Evolutionary conservation across 2,329 filamentous ascomycete genomes (phyloP).

Genomic region (Bipolaris bicolor): DNA sequence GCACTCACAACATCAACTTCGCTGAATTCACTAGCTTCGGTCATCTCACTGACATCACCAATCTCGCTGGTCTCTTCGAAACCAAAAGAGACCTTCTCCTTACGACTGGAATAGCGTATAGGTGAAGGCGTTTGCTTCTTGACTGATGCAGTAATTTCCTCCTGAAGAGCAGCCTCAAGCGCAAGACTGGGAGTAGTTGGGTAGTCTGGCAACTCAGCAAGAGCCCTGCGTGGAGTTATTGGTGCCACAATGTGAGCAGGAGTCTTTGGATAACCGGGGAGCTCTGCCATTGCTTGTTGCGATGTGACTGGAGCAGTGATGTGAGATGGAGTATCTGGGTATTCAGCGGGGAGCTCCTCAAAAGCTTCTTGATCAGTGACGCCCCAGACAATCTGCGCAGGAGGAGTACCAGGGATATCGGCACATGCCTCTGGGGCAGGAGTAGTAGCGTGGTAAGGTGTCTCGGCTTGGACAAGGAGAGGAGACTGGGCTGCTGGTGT

Average conservation of each 20-base stretch:
- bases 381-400: constrained; percentile 16
- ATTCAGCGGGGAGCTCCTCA: constrained; percentile 16
- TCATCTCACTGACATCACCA: constrained; percentile 21
- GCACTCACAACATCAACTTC: constrained; percentile 22
- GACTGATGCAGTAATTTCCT: constrained; percentile 33
- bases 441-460: constrained; percentile 4
- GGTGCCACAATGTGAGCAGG: constrained; percentile 31
- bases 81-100: constrained; percentile 22
- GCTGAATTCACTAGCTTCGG: constrained; percentile 22
- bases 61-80: constrained; percentile 16
- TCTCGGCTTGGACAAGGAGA: neutral
- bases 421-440: constrained; percentile 4
- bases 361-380: constrained; percentile 26
- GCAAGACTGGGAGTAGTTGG: constrained; percentile 32
- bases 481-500: constrained; percentile 9
- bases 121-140: constrained; percentile 37
- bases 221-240: constrained; percentile 25
- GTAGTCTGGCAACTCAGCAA: constrained; percentile 33
- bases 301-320: constrained; percentile 14
- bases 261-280: constrained; percentile 34
- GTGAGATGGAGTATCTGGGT: constrained; percentile 20
- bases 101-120: constrained; percentile 14
- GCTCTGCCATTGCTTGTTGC: constrained; percentile 20
- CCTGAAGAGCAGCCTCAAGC: constrained; percentile 35
- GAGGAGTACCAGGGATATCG: constrained; percentile 11